phyloP scores from a whole-genome alignment of 768 basidiomycete species.

The Pulveroboletus ravenelii region DNA sequence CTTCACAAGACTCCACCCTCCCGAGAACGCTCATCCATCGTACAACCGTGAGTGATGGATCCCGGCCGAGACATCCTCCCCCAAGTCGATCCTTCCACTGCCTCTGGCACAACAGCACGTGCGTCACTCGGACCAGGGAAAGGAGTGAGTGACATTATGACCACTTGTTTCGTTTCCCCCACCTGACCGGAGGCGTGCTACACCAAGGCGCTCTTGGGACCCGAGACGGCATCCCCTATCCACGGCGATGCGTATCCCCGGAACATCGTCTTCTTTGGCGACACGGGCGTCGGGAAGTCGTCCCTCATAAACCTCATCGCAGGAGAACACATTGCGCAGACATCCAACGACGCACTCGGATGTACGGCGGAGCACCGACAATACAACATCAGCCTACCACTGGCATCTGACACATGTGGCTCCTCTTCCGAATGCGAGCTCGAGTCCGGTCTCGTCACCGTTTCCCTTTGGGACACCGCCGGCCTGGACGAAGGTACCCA shows the following conservation, averaged over 20 bases:
- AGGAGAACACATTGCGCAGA: neutral
- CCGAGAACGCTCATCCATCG: neutral
- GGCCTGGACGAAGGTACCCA: slow-evolving; percentile 2
- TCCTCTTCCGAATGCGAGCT: neutral
- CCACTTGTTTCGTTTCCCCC: neutral
- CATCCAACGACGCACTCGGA: slow-evolving; percentile 2
- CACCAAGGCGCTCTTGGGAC: neutral
- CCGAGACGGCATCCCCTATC: neutral
- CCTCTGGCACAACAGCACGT: neutral
- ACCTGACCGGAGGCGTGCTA: neutral
- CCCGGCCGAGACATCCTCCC: neutral
- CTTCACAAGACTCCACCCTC: neutral
- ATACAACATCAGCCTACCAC: neutral
- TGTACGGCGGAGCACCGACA: neutral
- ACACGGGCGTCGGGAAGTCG: neutral
- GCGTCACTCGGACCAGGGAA: neutral
- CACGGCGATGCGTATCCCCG: no score
- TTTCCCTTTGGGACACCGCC: slow-evolving; percentile 1
- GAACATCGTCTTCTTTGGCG: neutral
- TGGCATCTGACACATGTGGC: neutral
- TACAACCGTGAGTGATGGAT: neutral
- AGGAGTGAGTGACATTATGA: neutral
- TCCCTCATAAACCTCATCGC: neutral
- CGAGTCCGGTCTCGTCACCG: neutral
- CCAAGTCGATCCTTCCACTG: neutral